Base-by-base conservation (phyloP, 495 filamentous ascomycete genomes). In the Penicillium bialowiezense region DNA sequence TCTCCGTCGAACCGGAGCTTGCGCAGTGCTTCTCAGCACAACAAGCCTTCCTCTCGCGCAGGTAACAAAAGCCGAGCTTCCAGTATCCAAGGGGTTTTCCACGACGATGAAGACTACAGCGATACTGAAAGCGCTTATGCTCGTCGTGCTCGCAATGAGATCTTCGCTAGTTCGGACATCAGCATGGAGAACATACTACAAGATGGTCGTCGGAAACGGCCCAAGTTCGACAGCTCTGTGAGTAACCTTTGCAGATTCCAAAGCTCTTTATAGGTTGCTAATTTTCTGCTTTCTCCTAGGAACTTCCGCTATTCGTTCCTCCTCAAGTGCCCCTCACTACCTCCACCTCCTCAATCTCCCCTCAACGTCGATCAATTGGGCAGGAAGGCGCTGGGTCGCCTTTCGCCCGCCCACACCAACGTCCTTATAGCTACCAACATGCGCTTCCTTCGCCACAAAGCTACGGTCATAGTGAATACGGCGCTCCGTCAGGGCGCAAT, bases 181-280 rank as follows among this genome's bases (percentile, higher is more conserved):
- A 97, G 91, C 67, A 79, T 96, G 54, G 89, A 95, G 49, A 98
- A 98, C 61, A 97, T 98, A 69, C 87, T 98, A 46, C 91, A 97
- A 69, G 93, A 95, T 59, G 90, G 90, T 54, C 84, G 93, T 68
- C 83, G 93, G 54, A 97, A 98, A 77, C 83, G 90, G 62, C 88
- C 93, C 52, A 96, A 96, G 73, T 98, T 98, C 65, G 90, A 96
- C 56, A 97, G 91, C 71, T 95, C 91, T 56, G 91, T 97, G 80
- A 83, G 90, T 78, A 23, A 52, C 50, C 6, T 20, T 29, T 20
- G 44, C 41, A 28, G 40, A 44, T 32, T 44, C 45, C 32, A 20
- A 18, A 20, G n/a, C 45, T 42, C 18, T 52, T 41, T 39, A 56
- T 51, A 57, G 35, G 8, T 5, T 35, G 26, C 33, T 48, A 51